Evolutionary conservation across 768 basidiomycete species (phyloP), one percentile per base, ranked within the genome.

Genomic region (Mycena latifolia): DNA sequence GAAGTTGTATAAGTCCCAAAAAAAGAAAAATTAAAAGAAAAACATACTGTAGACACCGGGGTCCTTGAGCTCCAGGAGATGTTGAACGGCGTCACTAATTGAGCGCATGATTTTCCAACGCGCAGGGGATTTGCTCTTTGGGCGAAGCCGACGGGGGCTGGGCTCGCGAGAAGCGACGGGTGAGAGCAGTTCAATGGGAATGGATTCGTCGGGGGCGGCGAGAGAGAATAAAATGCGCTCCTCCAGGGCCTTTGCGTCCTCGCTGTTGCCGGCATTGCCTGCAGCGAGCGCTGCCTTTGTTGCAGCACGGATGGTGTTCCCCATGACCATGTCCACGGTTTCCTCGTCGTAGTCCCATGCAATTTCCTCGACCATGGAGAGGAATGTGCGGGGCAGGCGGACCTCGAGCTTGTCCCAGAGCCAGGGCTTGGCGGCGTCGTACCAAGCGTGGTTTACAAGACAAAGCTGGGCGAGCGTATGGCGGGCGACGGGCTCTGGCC

Each of bases 321-420:
- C 89, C 81, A 93, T 88, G 15, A 91, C 84, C 59, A 80, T 77
- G 17, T 88, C 89, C 14, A 91, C 82, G 3, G 88, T 84, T 69
- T 90, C 87, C 61, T 89, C 88, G 43, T 87, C 87, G 60, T 91
- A 91, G 20, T 88, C 89, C 77, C 90, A 92, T 1, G 90, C 85
- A 35, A 96, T 87, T 71, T 93, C 89, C 46, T 94, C 92, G 18
- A 95, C 85, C 46, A 96, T 84, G 12, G 92, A 82, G 17, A 96
- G 87, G 92, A 94, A 96, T 69, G 86, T 89, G n/a, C 89, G 86
- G 12, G 94, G 94, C 7, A 95, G 85, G 7, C 92, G 87, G 55
- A 96, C 90, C 75, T 95, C 94, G 67, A 95, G 81, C 65, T 89
- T 89, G 63, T 86, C 87, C 93, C 94, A 96, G 7, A 96, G 80